Evolutionary conservation across 2,329 filamentous ascomycete genomes (phyloP).

Genomic region (Stemphylium vesicarium): DNA sequence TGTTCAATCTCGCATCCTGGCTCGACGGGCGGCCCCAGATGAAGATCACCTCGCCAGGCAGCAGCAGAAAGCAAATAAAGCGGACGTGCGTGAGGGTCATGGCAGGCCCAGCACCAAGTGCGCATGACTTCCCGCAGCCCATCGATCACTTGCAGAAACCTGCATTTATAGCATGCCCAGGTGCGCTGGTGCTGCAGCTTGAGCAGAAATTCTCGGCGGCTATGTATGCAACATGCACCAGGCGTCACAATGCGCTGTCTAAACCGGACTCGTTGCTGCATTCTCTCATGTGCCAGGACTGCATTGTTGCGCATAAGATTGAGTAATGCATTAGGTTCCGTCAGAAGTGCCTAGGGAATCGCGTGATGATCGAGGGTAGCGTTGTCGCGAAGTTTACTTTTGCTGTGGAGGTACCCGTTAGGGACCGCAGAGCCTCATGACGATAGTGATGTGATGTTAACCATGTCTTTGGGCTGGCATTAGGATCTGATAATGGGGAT

Average conservation of each 20-base stretch:
- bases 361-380: neutral
- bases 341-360: neutral
- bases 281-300: slow-evolving; percentile 6
- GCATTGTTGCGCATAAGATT: slow-evolving; percentile 5
- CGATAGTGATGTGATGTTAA: neutral
- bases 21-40: neutral
- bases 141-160: slow-evolving; percentile 26
- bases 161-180: slow-evolving; percentile 17
- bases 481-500: too few relatives aligned
- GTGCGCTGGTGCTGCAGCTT: slow-evolving; percentile 23
- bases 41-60: slow-evolving; percentile 9
- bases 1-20: slow-evolving; percentile 1
- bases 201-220: slow-evolving; percentile 24
- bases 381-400: neutral
- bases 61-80: slow-evolving; percentile 7
- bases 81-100: neutral
- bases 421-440: slow-evolving; percentile 11
- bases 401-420: neutral
- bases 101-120: slow-evolving; percentile 1
- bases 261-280: slow-evolving; percentile 9
- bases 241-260: slow-evolving; percentile 33
- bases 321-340: slow-evolving; percentile 2
- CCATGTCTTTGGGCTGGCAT: neutral
- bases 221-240: slow-evolving; percentile 33
- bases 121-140: slow-evolving; percentile 7